Conservation (phyloP, 2,329 filamentous ascomycete species). For the Lizonia empirigonia region DNA sequence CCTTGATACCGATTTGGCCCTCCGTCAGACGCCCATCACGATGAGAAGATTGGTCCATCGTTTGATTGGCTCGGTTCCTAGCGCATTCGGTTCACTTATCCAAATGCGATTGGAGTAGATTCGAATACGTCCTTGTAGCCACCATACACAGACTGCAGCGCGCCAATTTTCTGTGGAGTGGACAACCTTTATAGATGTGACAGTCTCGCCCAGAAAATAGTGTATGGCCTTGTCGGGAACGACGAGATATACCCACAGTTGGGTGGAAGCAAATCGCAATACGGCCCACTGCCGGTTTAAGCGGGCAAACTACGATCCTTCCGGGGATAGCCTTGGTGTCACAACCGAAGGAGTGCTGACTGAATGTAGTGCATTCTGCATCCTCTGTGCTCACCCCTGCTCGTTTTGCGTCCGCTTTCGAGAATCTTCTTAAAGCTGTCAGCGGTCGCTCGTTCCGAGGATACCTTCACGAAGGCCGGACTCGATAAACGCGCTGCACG, state of each 20-base stretch:
- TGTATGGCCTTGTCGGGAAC: background rate
- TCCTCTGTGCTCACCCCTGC: background rate
- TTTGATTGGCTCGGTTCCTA: background rate
- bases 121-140: background rate
- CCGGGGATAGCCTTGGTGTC: background rate
- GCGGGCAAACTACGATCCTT: constrained; percentile 1
- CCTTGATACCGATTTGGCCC: background rate
- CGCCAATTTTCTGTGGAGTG: background rate
- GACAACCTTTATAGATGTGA: background rate
- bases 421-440: background rate
- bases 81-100: background rate
- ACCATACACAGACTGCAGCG: background rate
- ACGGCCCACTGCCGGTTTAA: background rate
- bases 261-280: background rate
- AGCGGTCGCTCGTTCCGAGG: background rate
- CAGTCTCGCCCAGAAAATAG: background rate
- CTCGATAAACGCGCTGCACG: too few species aligned
- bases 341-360: background rate
- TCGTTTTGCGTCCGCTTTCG: background rate
- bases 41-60: background rate
- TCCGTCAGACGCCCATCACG: background rate
- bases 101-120: background rate
- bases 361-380: background rate
- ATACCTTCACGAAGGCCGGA: background rate
- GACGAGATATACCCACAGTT: background rate